Conservation (phyloP, 1,284 basidiomycete species). For the Cryptococcus sp. region DNA sequence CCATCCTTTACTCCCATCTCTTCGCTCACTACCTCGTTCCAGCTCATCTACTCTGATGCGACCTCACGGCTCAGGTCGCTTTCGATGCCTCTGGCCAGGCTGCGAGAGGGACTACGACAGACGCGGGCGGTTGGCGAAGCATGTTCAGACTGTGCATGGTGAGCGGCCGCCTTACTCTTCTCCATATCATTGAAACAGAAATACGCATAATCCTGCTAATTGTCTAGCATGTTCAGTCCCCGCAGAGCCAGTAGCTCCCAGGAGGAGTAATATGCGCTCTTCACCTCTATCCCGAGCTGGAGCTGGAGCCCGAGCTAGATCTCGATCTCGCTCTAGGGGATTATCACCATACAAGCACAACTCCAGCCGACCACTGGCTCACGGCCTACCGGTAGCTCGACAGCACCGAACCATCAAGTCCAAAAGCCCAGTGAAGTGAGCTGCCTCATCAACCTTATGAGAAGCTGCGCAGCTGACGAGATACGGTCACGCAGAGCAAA, state of each 20-base stretch:
- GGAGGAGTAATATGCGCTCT: too few relatives aligned
- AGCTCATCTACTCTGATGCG: too few relatives aligned
- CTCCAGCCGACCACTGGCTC: background rate
- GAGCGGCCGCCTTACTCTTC: too few relatives aligned
- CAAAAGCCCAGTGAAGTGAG: background rate
- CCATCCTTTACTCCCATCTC: too few relatives aligned
- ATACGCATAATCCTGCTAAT: background rate
- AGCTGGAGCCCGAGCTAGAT: background rate
- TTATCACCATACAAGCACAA: too few relatives aligned
- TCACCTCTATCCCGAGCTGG: too few relatives aligned
- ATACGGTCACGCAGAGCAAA: background rate
- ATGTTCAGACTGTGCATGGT: background rate
- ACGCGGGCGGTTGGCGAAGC: background rate
- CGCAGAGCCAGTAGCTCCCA: background rate
- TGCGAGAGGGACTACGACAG: background rate
- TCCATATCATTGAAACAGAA: background rate
- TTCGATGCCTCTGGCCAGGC: background rate
- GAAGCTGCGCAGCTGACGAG: background rate
- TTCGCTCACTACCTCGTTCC: too few relatives aligned
- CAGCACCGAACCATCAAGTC: too few relatives aligned
- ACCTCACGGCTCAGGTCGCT: background rate
- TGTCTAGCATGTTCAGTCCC: background rate
- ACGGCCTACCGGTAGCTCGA: background rate
- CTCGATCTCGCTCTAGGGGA: conserved; percentile 1
- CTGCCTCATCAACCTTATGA: background rate